phyloP scores from a whole-genome alignment of 2,329 filamentous ascomycete genomes.

The Nemania sp. region DNA sequence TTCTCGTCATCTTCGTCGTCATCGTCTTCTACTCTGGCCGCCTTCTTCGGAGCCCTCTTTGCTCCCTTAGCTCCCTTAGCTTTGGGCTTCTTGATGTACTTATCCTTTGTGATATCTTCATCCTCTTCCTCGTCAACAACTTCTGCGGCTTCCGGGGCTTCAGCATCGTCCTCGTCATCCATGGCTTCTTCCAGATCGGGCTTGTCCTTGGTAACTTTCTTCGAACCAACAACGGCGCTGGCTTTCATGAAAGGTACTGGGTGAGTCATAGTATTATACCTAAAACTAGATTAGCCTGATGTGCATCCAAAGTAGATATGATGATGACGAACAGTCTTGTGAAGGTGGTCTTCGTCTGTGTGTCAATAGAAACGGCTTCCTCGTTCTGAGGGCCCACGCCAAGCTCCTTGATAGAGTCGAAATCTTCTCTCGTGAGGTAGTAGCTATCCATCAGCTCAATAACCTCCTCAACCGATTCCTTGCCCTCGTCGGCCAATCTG shows the following conservation, averaged over 20 bases:
- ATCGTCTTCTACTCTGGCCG: constrained; percentile 45
- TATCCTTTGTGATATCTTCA: constrained; percentile 83
- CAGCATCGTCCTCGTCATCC: constrained; percentile 84
- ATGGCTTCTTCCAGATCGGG: constrained; percentile 96
- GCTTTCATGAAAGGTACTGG: constrained; percentile 97
- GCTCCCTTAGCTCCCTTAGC: constrained; percentile 65
- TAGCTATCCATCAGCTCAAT: constrained; percentile 98
- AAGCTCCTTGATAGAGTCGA: constrained; percentile 88
- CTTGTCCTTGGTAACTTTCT: constrained; percentile 72
- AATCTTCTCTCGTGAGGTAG: constrained; percentile 92
- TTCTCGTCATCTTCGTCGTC: constrained; percentile 56
- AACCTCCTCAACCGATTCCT: constrained; percentile 77
- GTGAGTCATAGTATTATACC: constrained; percentile 85
- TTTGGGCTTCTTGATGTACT: constrained; percentile 93
- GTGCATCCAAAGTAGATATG: not conserved
- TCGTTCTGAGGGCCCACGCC: constrained; percentile 85
- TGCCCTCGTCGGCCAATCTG: constrained; percentile 75
- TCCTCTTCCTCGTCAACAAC: constrained; percentile 77
- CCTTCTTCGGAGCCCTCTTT: constrained; percentile 55
- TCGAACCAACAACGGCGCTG: constrained; percentile 72
- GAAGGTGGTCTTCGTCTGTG: constrained; percentile 85
- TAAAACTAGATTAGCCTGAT: constrained; percentile 43
- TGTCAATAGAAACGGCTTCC: constrained; percentile 75
- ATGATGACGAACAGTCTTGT: constrained; percentile 73
- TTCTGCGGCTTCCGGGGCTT: constrained; percentile 59